Conservation (phyloP, 192 early-diverging fungal genomes). For the Funneliformis mosseae region DNA sequence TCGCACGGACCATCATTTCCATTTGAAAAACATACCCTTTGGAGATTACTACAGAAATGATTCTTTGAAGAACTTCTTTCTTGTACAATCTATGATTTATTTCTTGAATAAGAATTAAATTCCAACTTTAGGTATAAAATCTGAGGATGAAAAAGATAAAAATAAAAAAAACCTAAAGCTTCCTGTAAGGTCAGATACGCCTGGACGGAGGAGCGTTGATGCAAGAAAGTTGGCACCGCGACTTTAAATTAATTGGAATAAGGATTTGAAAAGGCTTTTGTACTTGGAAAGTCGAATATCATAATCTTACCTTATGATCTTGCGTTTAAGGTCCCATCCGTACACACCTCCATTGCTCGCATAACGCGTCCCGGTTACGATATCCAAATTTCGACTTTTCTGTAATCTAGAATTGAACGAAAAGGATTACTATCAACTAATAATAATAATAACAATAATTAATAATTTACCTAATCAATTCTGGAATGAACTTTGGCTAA, state of each 20-base stretch:
- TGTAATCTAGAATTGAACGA: constrained; percentile 61
- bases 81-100: constrained; percentile 75
- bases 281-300: neutral
- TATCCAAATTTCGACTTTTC: constrained; percentile 80
- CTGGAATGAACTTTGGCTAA: constrained; percentile 95
- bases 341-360: constrained; percentile 87
- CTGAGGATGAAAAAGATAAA: neutral
- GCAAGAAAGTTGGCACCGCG: constrained; percentile 98
- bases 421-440: neutral
- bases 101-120: neutral
- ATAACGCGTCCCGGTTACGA: constrained; percentile 96
- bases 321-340: constrained; percentile 96
- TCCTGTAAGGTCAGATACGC: constrained; percentile 93
- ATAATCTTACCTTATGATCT: constrained; percentile 74
- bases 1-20: constrained; percentile 99
- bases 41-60: constrained; percentile 88
- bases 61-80: constrained; percentile 80
- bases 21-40: constrained; percentile 99
- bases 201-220: constrained; percentile 80
- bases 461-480: constrained; percentile 90
- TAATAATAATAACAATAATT: too few relatives aligned
- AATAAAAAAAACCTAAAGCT: constrained; percentile 70
- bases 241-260: constrained; percentile 41
- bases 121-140: neutral
- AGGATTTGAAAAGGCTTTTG: neutral